Base-by-base conservation (phyloP, 495 filamentous ascomycete species). In the Aspergillus mulundensis region DNA sequence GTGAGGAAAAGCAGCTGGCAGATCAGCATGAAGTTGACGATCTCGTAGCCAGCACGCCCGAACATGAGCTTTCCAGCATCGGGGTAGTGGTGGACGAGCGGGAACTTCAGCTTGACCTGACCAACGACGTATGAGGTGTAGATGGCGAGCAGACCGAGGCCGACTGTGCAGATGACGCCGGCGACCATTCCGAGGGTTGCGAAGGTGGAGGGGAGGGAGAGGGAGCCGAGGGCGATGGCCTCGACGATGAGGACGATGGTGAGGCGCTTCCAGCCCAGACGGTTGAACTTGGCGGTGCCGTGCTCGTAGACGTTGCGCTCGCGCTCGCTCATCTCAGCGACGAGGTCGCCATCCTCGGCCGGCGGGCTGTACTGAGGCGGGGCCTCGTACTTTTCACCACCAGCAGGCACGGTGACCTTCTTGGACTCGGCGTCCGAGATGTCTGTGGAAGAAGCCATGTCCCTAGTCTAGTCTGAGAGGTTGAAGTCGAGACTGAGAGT, bases 111-210 rank as follows among this genome's bases (percentile, higher is more conserved):
- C 64, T 87, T 88, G 58, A 90, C 81, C 67, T 88, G 85, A 28
- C 83, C 86, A 56, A 90, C 75, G 30, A 88, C 75, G 54, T 84
- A 85, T 62, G 83, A 84, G 42, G 84, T 87, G 67, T 89, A 91
- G 54, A 84, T 83, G 50, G 87, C 83, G 20, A 87, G 55, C 15
- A 87, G 54, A 15, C 87, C 87, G 15, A 87, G 57, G 30, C 70
- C 65, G 34, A 87, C 58, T 10, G 80, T 77, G 45, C 81, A 70
- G 53, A 87, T 74, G 36, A 77, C 66, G 34, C 69, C 69, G 14
- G 69, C 58, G 15, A 87, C 78, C 81, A 87, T 84, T n/a, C 84
- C 84, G 5, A 87, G 68, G 8, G 76, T 75, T 5, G 84, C 82
- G 51, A 85, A 84, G 24, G 77, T 77, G 12, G 67, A 65, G 1